A percentile compares a stretch with the other conserved stretches of the same genome.
These are phyloP conservation scores for Kwoniella shivajii DNA, from an alignment of 1,284 basidiomycete species.

Conservation along the genomic window DNA sequence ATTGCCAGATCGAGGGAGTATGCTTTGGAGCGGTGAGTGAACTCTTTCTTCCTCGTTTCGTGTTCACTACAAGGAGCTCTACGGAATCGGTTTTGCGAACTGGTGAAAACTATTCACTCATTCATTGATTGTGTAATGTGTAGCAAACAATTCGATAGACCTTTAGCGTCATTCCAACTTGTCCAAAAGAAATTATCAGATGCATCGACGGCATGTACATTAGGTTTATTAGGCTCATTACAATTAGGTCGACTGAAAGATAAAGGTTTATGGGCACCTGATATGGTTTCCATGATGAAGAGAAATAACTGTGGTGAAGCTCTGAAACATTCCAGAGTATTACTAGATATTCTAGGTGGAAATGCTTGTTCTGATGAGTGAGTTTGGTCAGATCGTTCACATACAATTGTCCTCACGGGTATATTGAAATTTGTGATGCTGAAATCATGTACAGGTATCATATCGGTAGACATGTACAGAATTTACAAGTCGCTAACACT, in stretches of 20 bases:
- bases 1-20: constrained; percentile 77
- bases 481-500: constrained; percentile 84
- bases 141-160: constrained; percentile 78
- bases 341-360: constrained; percentile 87
- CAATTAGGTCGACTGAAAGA: constrained; percentile 92
- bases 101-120: neutral
- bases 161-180: constrained; percentile 91
- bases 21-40: constrained; percentile 74
- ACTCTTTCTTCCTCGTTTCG: too few species aligned
- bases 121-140: neutral
- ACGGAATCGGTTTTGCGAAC: too few species aligned
- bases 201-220: constrained; percentile 78
- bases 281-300: constrained; percentile 95
- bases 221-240: constrained; percentile 76
- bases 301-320: constrained; percentile 96
- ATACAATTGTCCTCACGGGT: neutral
- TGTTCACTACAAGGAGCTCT: too few species aligned
- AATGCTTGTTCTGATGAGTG: constrained; percentile 89
- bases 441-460: constrained; percentile 69
- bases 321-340: constrained; percentile 70
- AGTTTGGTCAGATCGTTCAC: constrained; percentile 50
- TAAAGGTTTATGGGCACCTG: constrained; percentile 71
- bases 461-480: constrained; percentile 85
- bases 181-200: constrained; percentile 97
- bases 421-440: neutral